Evolutionary conservation across 2,329 filamentous ascomycete genomes (phyloP).

Genomic region (Geosmithia putterillii): DNA sequence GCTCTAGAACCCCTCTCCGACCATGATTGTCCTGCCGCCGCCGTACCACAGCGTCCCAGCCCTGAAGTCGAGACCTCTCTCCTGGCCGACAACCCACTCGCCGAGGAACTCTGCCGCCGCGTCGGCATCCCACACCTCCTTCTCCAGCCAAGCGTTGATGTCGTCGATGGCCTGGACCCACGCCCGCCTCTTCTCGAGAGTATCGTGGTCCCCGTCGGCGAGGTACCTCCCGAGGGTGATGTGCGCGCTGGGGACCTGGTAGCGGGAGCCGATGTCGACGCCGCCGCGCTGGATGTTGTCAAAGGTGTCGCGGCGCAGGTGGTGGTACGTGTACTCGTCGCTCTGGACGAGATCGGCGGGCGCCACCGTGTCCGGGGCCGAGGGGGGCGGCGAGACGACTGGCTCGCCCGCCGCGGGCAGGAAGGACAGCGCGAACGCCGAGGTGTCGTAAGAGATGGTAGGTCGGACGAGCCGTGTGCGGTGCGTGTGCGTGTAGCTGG

Average conservation of each 20-base stretch:
- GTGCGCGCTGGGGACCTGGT: constrained; percentile 82
- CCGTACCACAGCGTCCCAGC: constrained; percentile 80
- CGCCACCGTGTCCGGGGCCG: constrained; percentile 17
- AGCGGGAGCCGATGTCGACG: constrained; percentile 63
- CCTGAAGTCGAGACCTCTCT: constrained; percentile 65
- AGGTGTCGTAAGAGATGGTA: constrained; percentile 69
- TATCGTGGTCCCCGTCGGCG: constrained; percentile 49
- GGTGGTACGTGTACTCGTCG: constrained; percentile 77
- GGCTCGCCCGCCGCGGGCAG: constrained; percentile 62
- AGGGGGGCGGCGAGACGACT: constrained; percentile 22
- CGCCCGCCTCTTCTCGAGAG: constrained; percentile 41
- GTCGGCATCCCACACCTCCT: constrained; percentile 54
- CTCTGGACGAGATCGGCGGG: constrained; percentile 27
- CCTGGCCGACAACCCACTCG: constrained; percentile 82
- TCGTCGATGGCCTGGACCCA: constrained; percentile 62
- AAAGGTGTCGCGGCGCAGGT: constrained; percentile 72
- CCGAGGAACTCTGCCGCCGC: constrained; percentile 33
- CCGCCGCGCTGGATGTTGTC: constrained; percentile 46
- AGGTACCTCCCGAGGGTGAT: constrained; percentile 80
- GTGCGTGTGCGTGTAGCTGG: constrained; percentile 53
- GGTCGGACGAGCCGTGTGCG: constrained; percentile 71
- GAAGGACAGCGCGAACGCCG: constrained; percentile 79
- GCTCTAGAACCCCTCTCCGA: constrained; percentile 49
- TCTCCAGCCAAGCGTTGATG: constrained; percentile 64
- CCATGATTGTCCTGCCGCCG: constrained; percentile 57